phyloP scores from a whole-genome alignment of 805 yeast genomes.

The Wickerhamomyces strasburgensis region DNA sequence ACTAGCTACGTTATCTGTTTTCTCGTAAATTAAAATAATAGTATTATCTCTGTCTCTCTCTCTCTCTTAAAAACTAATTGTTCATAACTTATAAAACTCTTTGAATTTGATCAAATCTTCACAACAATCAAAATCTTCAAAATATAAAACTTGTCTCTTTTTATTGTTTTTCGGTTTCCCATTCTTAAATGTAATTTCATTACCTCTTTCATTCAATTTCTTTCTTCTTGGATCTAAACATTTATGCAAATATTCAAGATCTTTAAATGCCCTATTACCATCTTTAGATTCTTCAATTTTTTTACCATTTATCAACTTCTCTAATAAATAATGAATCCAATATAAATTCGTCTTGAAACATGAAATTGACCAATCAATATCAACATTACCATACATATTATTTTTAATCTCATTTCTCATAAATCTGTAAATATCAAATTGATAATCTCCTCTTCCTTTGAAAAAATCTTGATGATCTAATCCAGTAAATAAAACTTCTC shows the following conservation, averaged over 20 bases:
- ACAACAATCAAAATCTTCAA: constrained; percentile 24
- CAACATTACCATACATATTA: constrained; percentile 15
- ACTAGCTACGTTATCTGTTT: too few species aligned
- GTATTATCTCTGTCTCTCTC: background rate
- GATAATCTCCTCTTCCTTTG: constrained; percentile 55
- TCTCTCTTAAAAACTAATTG: background rate
- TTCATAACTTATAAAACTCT: background rate
- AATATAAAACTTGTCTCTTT: constrained; percentile 19
- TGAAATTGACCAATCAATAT: constrained; percentile 43
- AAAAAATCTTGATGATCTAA: constrained; percentile 62
- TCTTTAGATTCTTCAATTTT: constrained; percentile 20
- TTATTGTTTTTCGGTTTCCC: background rate
- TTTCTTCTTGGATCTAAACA: constrained; percentile 32
- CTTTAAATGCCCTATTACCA: constrained; percentile 24
- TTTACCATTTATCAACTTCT: constrained; percentile 42
- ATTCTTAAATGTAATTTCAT: constrained; percentile 17
- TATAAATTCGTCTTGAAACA: constrained; percentile 49
- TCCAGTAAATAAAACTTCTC: constrained; percentile 41
- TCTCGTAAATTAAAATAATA: background rate
- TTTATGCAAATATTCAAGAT: constrained; percentile 26
- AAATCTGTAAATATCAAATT: constrained; percentile 53
- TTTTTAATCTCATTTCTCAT: constrained; percentile 38
- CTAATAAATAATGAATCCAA: constrained; percentile 63
- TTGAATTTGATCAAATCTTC: constrained; percentile 20
- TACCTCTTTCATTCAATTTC: constrained; percentile 15